Evolutionary conservation across 2,329 filamentous ascomycete genomes (phyloP), one percentile per base, ranked within the genome.

Genomic region (Amauroascus niger): DNA sequence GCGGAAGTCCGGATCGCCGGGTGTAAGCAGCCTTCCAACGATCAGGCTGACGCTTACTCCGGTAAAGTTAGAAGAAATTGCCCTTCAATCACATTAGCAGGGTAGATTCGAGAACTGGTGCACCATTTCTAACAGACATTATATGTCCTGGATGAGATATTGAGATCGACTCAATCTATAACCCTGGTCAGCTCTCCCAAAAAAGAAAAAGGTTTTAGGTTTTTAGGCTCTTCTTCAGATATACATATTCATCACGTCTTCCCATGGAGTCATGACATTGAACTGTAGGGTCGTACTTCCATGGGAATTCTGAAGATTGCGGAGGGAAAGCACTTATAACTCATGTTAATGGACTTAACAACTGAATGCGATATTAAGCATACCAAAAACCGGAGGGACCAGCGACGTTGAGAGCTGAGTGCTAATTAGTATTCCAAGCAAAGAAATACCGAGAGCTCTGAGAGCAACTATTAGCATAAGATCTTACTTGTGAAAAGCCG

Each of bases 101-200:
- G 8, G 2, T 24, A 43, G 2, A 3, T 4, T 14, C 24, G 22
- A n/a, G 20, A 18, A 32, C 18, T 6, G 14, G 9, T 13, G n/a
- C 28, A 20, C 40, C 14, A 7, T 39, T 39, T 20, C 6, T 35
- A 35, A 49, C 52, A 14, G 49, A 57, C 55, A 57, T 33, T 13
- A 54, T 33, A 40, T 65, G 64, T 11, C 67, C 68, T 4, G 65
- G 64, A 28, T 64, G 64, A 32, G 67, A 69, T 20, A 71, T 53
- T 3, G 68, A 68, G 20, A 71, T 59, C 1, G 68, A 69, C 3
- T 65, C 65, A 13, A 71, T 49, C 69, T 71, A 53, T 20, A 2
- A 4, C 40, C 22, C 14, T 28, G 2, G 24, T 55, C 28, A 54
- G 49, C 6, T 16, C n/a, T 28, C 32, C n/a, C 18, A 22, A 24